A percentile compares a stretch with the other conserved stretches of the same genome.
phyloP scores from a whole-genome alignment of 176 grass and related monocot genomes.

The Metroxylon sagu region DNA sequence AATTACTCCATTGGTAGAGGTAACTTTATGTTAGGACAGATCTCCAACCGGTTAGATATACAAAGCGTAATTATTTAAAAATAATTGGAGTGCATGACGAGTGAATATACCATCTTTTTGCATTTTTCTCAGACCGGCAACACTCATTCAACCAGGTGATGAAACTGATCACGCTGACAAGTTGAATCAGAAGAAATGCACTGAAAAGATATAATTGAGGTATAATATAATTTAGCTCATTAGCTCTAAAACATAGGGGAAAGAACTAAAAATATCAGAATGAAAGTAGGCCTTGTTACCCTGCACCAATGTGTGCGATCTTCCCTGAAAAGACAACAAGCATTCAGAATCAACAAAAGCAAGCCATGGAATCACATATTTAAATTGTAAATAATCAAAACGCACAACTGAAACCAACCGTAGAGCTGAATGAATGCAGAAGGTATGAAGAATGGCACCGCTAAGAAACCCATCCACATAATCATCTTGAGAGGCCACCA shows the following conservation, averaged over 20 bases:
- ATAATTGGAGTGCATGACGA: no score
- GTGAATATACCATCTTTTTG: constrained; percentile 51
- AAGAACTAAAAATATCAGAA: not conserved
- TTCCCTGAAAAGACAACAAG: constrained; percentile 44
- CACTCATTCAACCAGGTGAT: constrained; percentile 94
- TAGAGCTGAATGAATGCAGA: constrained; percentile 82
- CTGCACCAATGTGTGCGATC: constrained; percentile 84
- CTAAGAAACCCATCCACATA: constrained; percentile 71
- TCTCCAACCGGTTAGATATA: no score
- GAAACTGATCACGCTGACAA: constrained; percentile 83
- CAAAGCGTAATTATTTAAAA: no score
- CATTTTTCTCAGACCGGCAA: constrained; percentile 57
- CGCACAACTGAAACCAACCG: constrained; percentile 34
- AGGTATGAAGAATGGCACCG: constrained; percentile 66
- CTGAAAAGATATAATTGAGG: constrained; percentile 12
- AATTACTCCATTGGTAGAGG: no score
- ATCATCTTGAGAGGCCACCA: constrained; percentile 88
- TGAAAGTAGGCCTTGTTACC: constrained; percentile 36
- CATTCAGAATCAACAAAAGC: not conserved
- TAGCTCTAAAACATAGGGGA: not conserved
- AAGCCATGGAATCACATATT: not conserved
- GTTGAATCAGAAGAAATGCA: constrained; percentile 83
- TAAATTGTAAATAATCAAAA: no score
- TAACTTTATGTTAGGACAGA: no score
- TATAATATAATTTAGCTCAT: no score